Percentiles rank a stretch among this genome's conserved stretches.
phyloP scores from a whole-genome alignment of 495 filamentous ascomycete species.

The Massariosphaeria phaeospora region DNA sequence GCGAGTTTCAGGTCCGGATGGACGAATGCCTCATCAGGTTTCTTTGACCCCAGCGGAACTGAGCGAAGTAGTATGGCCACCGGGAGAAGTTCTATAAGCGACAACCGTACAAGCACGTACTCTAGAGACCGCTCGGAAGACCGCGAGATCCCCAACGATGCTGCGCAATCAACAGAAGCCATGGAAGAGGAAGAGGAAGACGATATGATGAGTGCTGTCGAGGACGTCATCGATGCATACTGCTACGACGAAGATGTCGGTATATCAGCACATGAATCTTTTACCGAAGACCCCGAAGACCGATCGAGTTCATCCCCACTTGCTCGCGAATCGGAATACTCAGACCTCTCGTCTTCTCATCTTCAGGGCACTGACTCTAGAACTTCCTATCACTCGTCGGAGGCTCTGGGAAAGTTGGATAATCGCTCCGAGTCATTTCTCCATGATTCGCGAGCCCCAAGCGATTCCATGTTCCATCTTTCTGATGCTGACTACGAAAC shows the following conservation, averaged over 20 bases:
- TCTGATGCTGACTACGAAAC: too few relatives aligned
- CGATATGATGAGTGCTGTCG: slow-evolving; percentile 91
- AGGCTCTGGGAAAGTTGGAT: background rate
- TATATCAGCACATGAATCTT: background rate
- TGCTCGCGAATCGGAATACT: background rate
- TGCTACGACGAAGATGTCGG: slow-evolving; percentile 14
- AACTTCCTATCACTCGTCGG: background rate
- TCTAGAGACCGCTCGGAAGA: slow-evolving; percentile 6
- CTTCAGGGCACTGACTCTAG: too few relatives aligned
- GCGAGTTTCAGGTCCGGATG: slow-evolving; percentile 67
- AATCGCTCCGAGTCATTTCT: too few relatives aligned
- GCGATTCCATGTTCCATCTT: too few relatives aligned
- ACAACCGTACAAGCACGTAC: slow-evolving; percentile 28
- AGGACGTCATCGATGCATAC: slow-evolving; percentile 51
- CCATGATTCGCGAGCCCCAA: too few relatives aligned
- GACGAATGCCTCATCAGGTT: slow-evolving; percentile 66
- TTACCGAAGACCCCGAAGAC: background rate
- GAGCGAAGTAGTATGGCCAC: slow-evolving; percentile 78
- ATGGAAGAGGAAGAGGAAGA: slow-evolving; percentile 59
- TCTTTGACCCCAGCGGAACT: slow-evolving; percentile 62
- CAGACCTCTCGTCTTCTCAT: background rate
- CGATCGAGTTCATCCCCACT: background rate
- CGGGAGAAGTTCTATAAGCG: slow-evolving; percentile 69
- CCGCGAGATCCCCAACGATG: slow-evolving; percentile 50
- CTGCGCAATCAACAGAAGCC: slow-evolving; percentile 29